Conservation (phyloP, 2,329 filamentous ascomycete genomes). For the Hymenoscyphus albidus region DNA sequence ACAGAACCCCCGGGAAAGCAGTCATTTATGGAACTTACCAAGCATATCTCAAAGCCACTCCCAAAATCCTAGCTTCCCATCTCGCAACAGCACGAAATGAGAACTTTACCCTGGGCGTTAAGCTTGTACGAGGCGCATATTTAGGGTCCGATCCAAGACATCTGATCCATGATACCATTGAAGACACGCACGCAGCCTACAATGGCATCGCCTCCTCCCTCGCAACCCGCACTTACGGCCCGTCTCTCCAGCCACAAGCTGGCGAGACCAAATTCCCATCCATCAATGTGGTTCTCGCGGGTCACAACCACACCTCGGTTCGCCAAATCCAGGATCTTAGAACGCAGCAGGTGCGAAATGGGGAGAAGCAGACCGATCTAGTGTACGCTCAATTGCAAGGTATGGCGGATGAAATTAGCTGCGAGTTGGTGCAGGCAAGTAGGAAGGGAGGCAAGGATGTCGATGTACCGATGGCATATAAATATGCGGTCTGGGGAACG, state of each 20-base stretch:
- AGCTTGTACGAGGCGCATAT: slow-evolving; percentile 74
- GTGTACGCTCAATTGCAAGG: slow-evolving; percentile 81
- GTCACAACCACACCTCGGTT: slow-evolving; percentile 76
- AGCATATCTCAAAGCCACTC: slow-evolving; percentile 66
- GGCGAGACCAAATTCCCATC: slow-evolving; percentile 48
- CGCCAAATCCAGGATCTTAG: slow-evolving; percentile 51
- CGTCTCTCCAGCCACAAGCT: slow-evolving; percentile 44
- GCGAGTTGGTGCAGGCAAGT: slow-evolving; percentile 44
- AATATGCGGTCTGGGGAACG: slow-evolving; percentile 67
- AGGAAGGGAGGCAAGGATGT: slow-evolving; percentile 36
- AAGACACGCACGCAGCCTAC: slow-evolving; percentile 68
- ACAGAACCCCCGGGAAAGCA: slow-evolving; percentile 49
- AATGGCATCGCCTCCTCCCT: slow-evolving; percentile 66
- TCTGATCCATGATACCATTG: slow-evolving; percentile 69
- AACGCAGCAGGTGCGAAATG: slow-evolving; percentile 38
- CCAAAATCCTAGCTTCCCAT: slow-evolving; percentile 54
- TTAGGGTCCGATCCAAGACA: slow-evolving; percentile 65
- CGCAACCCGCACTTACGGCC: slow-evolving; percentile 59
- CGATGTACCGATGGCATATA: slow-evolving; percentile 55
- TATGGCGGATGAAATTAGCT: slow-evolving; percentile 92
- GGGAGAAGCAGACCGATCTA: slow-evolving; percentile 41
- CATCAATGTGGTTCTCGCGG: slow-evolving; percentile 68
- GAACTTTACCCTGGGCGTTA: slow-evolving; percentile 66
- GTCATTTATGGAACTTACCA: slow-evolving; percentile 80
- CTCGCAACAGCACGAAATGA: slow-evolving; percentile 55